Evolutionary conservation across 2,329 filamentous ascomycete species (phyloP).

Genomic region (Parafenestella ontariensis): DNA sequence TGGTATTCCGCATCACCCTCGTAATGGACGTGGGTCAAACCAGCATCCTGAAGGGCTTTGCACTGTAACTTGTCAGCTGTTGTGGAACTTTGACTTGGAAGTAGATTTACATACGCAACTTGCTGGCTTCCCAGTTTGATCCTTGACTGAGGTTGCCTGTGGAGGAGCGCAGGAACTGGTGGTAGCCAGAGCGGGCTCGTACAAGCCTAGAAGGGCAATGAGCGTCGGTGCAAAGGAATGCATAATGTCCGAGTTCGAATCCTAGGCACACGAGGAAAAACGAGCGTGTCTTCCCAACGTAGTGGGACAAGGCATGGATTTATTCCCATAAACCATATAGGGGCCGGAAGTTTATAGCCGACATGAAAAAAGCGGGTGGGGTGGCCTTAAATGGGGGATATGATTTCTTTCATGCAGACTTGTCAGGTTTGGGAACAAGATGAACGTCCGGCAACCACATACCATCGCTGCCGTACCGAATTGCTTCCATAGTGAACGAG

Average conservation of each 20-base stretch:
- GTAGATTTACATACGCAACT: slow-evolving; percentile 8
- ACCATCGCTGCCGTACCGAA: background rate
- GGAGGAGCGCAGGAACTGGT: slow-evolving; percentile 2
- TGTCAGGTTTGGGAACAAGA: background rate
- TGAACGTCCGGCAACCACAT: background rate
- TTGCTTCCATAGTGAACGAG: background rate
- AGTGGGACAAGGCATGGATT: slow-evolving; percentile 1
- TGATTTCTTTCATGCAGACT: background rate
- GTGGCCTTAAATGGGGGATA: background rate
- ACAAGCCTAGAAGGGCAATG: slow-evolving; percentile 5
- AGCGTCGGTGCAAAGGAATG: slow-evolving; percentile 8
- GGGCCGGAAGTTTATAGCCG: background rate
- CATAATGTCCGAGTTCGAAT: slow-evolving; percentile 4
- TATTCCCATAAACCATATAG: background rate
- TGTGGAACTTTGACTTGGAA: background rate
- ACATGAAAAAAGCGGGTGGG: background rate
- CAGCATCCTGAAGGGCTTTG: slow-evolving; percentile 20
- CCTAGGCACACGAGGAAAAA: slow-evolving; percentile 10
- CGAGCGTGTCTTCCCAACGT: slow-evolving; percentile 4
- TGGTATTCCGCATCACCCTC: slow-evolving; percentile 19
- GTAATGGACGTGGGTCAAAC: slow-evolving; percentile 22
- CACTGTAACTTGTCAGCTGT: slow-evolving; percentile 22
- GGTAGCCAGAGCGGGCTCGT: background rate
- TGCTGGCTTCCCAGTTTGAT: background rate
- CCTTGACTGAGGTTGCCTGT: background rate